Evolutionary conservation across 2,329 filamentous ascomycete genomes (phyloP).

Genomic region (Xylariales sp.): DNA sequence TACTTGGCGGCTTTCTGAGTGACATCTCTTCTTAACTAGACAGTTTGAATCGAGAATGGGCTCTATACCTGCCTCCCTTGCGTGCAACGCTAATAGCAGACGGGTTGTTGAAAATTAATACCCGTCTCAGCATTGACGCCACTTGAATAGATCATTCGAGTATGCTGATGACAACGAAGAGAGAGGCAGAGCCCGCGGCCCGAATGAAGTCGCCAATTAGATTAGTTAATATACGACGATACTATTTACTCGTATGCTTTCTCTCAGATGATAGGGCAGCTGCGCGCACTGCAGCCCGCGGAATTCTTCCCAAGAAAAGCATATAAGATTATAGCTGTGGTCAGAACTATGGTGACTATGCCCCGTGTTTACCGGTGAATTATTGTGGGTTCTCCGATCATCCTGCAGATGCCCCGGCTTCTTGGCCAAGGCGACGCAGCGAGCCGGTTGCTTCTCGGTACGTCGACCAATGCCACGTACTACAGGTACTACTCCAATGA

Average conservation of each 20-base stretch:
- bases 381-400: neutral
- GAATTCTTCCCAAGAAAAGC: neutral
- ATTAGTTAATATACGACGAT: neutral
- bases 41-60: neutral
- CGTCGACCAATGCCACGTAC: neutral
- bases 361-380: neutral
- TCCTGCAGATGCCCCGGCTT: neutral
- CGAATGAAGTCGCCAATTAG: neutral
- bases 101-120: neutral
- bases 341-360: neutral
- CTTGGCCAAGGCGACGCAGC: neutral
- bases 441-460: neutral
- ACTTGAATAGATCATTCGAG: neutral
- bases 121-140: neutral
- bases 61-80: neutral
- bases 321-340: neutral
- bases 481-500: slow-evolving; percentile 3
- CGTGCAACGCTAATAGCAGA: neutral
- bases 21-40: neutral
- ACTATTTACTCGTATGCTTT: neutral
- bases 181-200: neutral
- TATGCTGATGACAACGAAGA: neutral
- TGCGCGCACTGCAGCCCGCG: too few relatives aligned
- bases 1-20: neutral
- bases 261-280: neutral